phyloP scores from a whole-genome alignment of 2,329 filamentous ascomycete genomes.

The Pseudogymnoascus sp. region DNA sequence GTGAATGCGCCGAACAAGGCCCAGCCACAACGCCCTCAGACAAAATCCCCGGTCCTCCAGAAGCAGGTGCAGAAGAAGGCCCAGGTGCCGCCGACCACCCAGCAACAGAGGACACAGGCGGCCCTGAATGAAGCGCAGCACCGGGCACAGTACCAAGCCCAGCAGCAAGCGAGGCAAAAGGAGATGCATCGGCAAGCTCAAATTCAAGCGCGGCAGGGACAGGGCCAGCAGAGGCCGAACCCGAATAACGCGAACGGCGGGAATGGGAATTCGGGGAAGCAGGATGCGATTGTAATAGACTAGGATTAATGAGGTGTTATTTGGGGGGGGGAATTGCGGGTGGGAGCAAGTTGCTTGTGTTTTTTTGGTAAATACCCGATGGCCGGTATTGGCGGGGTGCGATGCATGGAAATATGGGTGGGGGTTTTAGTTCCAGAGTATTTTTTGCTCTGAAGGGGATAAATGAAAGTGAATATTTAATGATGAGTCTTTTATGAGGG shows the following conservation, averaged over 20 bases:
- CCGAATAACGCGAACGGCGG: background rate
- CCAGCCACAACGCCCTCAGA: background rate
- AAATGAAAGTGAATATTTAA: conserved; percentile 10
- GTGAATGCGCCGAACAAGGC: background rate
- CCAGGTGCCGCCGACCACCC: background rate
- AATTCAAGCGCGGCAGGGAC: background rate
- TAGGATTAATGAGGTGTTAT: conserved; percentile 10
- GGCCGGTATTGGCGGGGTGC: conserved; percentile 2
- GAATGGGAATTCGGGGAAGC: background rate
- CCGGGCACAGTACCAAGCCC: background rate
- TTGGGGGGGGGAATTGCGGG: background rate
- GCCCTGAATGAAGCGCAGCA: background rate
- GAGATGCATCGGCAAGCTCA: conserved; percentile 3
- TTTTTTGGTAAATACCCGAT: conserved; percentile 9
- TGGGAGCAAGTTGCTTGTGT: background rate
- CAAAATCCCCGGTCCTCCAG: background rate
- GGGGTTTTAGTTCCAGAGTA: conserved; percentile 7
- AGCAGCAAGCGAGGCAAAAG: background rate
- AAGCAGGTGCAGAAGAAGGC: conserved; percentile 6
- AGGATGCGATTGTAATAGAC: conserved; percentile 10
- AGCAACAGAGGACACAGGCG: background rate
- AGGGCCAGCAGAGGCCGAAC: background rate
- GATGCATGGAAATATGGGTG: conserved; percentile 11
- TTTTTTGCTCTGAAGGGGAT: background rate
- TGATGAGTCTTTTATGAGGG: background rate